phyloP scores from a whole-genome alignment of 768 basidiomycete genomes.

The Termitomyces sp. region DNA sequence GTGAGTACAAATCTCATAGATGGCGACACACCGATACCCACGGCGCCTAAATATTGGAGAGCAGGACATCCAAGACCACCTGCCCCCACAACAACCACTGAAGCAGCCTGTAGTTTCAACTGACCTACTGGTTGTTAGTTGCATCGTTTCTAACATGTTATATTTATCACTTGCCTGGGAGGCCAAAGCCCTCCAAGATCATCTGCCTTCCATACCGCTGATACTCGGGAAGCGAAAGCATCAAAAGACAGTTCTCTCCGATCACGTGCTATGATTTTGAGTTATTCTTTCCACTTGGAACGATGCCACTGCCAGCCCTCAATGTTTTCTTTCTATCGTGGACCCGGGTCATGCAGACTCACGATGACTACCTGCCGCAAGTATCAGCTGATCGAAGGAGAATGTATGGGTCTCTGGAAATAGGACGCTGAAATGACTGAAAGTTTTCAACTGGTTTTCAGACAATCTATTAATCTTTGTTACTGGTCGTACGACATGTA shows the following conservation, averaged over 20 bases:
- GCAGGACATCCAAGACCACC: conserved; percentile 96
- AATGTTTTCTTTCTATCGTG: too few species aligned
- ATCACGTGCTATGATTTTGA: not conserved
- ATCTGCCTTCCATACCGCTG: conserved; percentile 93
- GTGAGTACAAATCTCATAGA: not conserved
- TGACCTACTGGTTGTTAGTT: conserved; percentile 37
- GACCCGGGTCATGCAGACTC: not conserved
- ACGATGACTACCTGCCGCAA: not conserved
- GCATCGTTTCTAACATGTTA: not conserved
- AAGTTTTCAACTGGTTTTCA: not conserved
- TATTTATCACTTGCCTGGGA: conserved; percentile 50
- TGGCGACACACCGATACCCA: conserved; percentile 72
- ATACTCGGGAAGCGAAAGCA: conserved; percentile 64
- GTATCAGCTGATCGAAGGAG: not conserved
- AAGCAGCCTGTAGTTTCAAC: conserved; percentile 57
- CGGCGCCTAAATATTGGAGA: conserved; percentile 88
- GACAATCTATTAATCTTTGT: not conserved
- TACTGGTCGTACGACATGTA: not conserved
- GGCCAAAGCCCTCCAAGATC: conserved; percentile 86
- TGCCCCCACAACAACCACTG: conserved; percentile 82
- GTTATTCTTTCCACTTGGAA: too few species aligned
- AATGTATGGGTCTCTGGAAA: not conserved
- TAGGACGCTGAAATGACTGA: not conserved
- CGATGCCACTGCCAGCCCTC: too few species aligned
- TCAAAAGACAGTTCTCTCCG: not conserved